These are phyloP conservation scores for Wilhelminamyces savonicus DNA, from an alignment of 805 yeast species.

Conservation along the genomic window DNA sequence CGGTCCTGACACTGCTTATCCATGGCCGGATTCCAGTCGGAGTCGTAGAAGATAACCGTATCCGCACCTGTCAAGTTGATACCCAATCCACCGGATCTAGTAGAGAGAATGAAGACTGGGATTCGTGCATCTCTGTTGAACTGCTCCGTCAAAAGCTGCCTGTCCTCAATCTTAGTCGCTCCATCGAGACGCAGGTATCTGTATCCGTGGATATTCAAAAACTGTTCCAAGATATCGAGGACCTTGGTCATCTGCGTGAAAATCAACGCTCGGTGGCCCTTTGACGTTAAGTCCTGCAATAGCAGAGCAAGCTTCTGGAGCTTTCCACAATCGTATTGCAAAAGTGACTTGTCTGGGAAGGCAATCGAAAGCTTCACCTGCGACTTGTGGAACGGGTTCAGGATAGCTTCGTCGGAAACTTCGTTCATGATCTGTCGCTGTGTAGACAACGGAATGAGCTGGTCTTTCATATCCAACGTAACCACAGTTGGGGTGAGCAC, in stretches of 20 bases:
- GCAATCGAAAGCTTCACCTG: slow-evolving; percentile 88
- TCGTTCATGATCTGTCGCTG: slow-evolving; percentile 23
- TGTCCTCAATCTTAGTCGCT: slow-evolving; percentile 93
- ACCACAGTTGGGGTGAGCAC: slow-evolving; percentile 87
- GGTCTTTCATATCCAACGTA: slow-evolving; percentile 60
- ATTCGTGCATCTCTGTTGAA: slow-evolving; percentile 82
- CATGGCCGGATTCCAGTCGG: slow-evolving; percentile 99
- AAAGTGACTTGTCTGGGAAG: slow-evolving; percentile 88
- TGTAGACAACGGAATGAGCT: slow-evolving; percentile 36
- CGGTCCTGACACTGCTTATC: slow-evolving; percentile 99
- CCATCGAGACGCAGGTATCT: slow-evolving; percentile 95
- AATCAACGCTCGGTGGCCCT: slow-evolving; percentile 90
- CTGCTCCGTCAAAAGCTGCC: slow-evolving; percentile 88
- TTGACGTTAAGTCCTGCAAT: slow-evolving; percentile 68
- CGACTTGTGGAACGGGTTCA: slow-evolving; percentile 61
- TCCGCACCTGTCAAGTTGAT: slow-evolving; percentile 98
- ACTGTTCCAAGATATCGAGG: slow-evolving; percentile 86
- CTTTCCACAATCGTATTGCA: slow-evolving; percentile 97
- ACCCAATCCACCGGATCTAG: slow-evolving; percentile 98
- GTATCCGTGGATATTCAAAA: slow-evolving; percentile 89
- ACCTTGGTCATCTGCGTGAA: slow-evolving; percentile 99
- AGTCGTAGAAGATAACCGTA: slow-evolving; percentile 95
- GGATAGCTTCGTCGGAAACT: slow-evolving; percentile 36
- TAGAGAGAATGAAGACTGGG: slow-evolving; percentile 86
- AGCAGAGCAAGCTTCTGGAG: slow-evolving; percentile 76